Base-by-base conservation (phyloP, 2,329 filamentous ascomycete species). In the Aureobasidium sp. region DNA sequence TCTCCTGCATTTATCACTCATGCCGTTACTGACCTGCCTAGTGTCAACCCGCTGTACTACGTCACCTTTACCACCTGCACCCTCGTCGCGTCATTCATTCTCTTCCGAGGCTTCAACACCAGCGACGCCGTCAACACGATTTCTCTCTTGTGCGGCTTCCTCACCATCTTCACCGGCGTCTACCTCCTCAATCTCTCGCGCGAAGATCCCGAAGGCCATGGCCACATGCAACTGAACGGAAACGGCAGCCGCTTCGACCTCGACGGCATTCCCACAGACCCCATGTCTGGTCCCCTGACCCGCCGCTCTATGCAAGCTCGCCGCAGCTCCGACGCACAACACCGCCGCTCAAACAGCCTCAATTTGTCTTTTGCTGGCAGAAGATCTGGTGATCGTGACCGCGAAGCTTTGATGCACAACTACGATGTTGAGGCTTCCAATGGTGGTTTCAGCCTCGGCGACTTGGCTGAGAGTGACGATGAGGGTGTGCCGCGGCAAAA, bases 41-140 rank as follows among this genome's bases (percentile, higher is more conserved):
- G 91, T 72, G 92, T 97, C 62, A 97, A 97, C 72, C 92, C 92
- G 7, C 83, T 97, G 29, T 97, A 97, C 81, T 97, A 97, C 75
- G 93, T 97, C 59, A 96, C 91, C 2, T 97, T 97, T 74, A 97
- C 93, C 2, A 97, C 93, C 0, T 91, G 89, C 64, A 97, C 93
- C 8, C 86, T 97, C 45, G 88, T 90, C 74, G 93, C 93, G 62
- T 97, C 93, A 1, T 97, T 97, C 74, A 95, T 97, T 71, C 87
- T 97, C 57, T 97, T 96, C 79, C 86, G 87, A 69, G 93, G 93
- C 63, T 97, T 97, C 82, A 97, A 97, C 76, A 97, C 93, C 4
- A 90, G 90, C 53, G 90, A 96, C 69, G 83, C 88, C 6, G 89
- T 96, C 68, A 96, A 94, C 77, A 97, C 91, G 0, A 86, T 97